Conservation (phyloP, 1,284 basidiomycete species). For the Ustilago sp. region DNA sequence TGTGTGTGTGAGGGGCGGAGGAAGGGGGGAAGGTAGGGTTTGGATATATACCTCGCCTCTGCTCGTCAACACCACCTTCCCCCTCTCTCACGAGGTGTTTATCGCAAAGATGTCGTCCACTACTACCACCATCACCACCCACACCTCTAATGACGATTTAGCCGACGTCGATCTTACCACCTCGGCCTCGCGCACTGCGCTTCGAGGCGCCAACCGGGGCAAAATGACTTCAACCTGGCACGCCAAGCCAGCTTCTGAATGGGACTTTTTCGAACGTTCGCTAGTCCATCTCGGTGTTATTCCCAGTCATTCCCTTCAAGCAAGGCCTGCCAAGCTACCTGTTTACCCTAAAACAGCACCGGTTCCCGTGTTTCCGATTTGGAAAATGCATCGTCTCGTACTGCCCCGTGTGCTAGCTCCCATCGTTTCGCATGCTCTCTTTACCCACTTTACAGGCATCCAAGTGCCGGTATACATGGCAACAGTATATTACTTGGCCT, state of each 20-base stretch:
- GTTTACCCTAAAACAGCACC: slow-evolving; percentile 28
- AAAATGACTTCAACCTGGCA: slow-evolving; percentile 37
- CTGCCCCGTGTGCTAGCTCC: slow-evolving; percentile 42
- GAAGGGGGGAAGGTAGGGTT: slow-evolving; percentile 2
- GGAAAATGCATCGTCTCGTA: slow-evolving; percentile 39
- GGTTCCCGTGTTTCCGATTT: slow-evolving; percentile 47
- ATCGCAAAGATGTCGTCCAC: neutral
- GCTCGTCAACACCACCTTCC: neutral
- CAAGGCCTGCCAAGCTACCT: slow-evolving; percentile 11
- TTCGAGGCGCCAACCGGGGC: slow-evolving; percentile 12
- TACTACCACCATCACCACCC: neutral
- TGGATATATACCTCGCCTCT: neutral
- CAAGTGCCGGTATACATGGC: slow-evolving; percentile 26
- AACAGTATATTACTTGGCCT: slow-evolving; percentile 23
- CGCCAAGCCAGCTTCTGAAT: slow-evolving; percentile 10
- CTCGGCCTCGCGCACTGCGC: neutral
- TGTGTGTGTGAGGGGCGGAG: too few relatives aligned
- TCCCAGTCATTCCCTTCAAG: neutral
- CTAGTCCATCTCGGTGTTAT: slow-evolving; percentile 24
- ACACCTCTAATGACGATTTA: neutral
- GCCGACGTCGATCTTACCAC: slow-evolving; percentile 7
- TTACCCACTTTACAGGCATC: slow-evolving; percentile 33
- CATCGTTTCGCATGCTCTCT: slow-evolving; percentile 30
- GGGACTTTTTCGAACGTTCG: slow-evolving; percentile 13
- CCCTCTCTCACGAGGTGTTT: neutral